Evolutionary conservation across 768 basidiomycete species (phyloP).

Genomic region (Pisolithus orientalis): DNA sequence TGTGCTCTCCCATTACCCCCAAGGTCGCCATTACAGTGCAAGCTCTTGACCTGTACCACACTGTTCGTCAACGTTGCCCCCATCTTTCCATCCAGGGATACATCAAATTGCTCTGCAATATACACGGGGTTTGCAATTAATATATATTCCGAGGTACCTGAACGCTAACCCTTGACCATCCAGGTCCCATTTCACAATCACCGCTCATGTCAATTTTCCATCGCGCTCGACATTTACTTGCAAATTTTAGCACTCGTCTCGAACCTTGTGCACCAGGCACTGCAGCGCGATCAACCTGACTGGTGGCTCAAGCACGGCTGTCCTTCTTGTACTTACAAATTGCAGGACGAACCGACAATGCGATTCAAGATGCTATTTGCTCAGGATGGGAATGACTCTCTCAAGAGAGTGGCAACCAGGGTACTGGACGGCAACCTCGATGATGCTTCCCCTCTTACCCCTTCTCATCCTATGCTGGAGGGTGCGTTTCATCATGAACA

Average conservation of each 20-base stretch:
- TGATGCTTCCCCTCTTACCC: no score
- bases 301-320: slow-evolving; percentile 8
- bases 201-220: not conserved
- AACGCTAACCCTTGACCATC: not conserved
- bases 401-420: no score
- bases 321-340: slow-evolving; percentile 7
- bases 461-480: no score
- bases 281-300: not conserved
- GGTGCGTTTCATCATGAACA: no score
- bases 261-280: not conserved
- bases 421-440: no score
- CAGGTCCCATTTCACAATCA: slow-evolving; percentile 5
- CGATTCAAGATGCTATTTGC: not conserved
- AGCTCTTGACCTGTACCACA: slow-evolving; percentile 7
- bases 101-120: slow-evolving; percentile 11
- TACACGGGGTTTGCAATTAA: slow-evolving; percentile 2
- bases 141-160: not conserved
- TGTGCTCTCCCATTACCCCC: no score
- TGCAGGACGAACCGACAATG: slow-evolving; percentile 1
- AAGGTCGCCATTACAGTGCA: not conserved
- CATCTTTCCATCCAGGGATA: slow-evolving; percentile 13
- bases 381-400: slow-evolving; percentile 5
- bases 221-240: slow-evolving; percentile 5
- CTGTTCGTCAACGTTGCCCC: slow-evolving; percentile 6
- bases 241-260: slow-evolving; percentile 1